Evolutionary conservation across 352 stramenopile genomes (phyloP), one percentile per base, ranked within the genome.

Genomic region (Phytopythium litorale): DNA sequence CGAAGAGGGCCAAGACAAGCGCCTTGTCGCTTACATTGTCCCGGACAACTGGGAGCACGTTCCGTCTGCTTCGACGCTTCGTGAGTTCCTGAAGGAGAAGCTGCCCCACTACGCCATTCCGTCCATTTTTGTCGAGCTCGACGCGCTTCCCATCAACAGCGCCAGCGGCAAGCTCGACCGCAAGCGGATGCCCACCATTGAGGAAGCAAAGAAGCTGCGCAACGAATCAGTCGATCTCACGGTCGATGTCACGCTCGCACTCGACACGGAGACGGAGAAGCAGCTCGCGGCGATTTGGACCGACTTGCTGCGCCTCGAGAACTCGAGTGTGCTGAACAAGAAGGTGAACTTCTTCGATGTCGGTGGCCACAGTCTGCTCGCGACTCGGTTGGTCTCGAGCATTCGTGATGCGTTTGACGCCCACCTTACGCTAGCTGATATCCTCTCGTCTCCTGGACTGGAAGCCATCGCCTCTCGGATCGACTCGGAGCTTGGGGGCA

Each of bases 11-110:
- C 70, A 94, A 32, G 89, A 96, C 63, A 98, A 98, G 68, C 85
- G 92, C 15, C 77, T 98, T 7, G 90, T 98, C 30, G 92, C 91
- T 1, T 98, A 98, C 69, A 89, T 97, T 60, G 84, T 95, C 9
- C 83, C 85, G 11, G 82, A 90, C 55, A 78, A 83, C 42, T 90
- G 77, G 79, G 75, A 89, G 51, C 78, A 78, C 23, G 69, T 88
- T 51, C 82, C 82, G 37, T 89, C 75, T 40, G 78, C 79, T 21
- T 78, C 73, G 42, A 87, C 75, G 53, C 72, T 94, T 46, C 81
- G 81, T 23, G 67, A 78, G 52, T 89, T 88, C 51, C 56, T 96
- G 35, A 88, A 86, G 58, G 72, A 80, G 38, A 88, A 85, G 64
- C 79, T 96, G 11, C 84, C 87, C 13, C 82, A 92, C 63, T 96